A percentile compares a stretch with the other conserved stretches of the same genome.
Conservation (phyloP, 306 rosid species). For the Medicago arabica region DNA sequence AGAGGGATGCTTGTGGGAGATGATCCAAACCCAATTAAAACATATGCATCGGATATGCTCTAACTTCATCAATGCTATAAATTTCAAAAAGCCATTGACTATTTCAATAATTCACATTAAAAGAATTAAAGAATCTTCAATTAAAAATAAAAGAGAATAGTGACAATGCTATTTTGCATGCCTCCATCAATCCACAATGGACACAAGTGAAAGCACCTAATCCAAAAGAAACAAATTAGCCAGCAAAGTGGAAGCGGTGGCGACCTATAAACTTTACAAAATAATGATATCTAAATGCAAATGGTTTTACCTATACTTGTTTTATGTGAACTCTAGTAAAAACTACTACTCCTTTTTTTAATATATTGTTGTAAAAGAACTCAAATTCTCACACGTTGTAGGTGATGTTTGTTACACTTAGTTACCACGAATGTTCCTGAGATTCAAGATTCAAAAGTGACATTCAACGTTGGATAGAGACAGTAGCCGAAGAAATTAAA, state of each 20-base stretch:
- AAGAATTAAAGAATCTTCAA: neutral
- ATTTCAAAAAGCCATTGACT: neutral
- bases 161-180: neutral
- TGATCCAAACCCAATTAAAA: too few species aligned
- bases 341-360: too few species aligned
- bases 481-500: neutral
- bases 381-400: conserved; percentile 4
- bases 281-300: neutral
- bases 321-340: too few species aligned
- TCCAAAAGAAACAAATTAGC: neutral
- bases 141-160: neutral
- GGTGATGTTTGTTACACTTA: neutral
- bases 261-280: neutral
- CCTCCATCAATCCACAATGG: neutral
- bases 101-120: neutral
- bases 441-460: conserved; percentile 33
- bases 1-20: too few species aligned
- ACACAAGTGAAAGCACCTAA: conserved; percentile 9
- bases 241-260: neutral
- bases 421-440: conserved; percentile 42
- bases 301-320: neutral
- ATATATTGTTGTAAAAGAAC: neutral
- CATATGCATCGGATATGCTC: too few species aligned
- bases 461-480: conserved; percentile 14
- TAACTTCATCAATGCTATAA: too few species aligned